phyloP scores from a whole-genome alignment of 2,329 filamentous ascomycete species.

The Botrytis fragariae region DNA sequence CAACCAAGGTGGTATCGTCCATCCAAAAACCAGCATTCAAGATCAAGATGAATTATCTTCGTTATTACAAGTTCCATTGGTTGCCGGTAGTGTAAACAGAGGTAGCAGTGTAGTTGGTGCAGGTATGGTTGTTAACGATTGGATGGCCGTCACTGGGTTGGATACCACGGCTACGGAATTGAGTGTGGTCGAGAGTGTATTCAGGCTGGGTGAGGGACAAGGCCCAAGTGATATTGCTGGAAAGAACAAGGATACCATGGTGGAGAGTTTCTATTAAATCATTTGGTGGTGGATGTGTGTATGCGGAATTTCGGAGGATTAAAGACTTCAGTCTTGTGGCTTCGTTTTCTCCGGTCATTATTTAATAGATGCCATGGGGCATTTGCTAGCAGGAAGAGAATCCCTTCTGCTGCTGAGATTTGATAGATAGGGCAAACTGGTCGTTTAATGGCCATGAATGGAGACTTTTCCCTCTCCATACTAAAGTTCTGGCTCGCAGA shows the following conservation, averaged over 20 bases:
- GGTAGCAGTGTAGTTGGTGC: conserved; percentile 94
- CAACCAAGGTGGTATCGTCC: conserved; percentile 94
- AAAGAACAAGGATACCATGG: conserved; percentile 94
- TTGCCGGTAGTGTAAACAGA: conserved; percentile 90
- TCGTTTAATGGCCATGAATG: conserved; percentile 3
- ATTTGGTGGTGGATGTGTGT: conserved; percentile 12
- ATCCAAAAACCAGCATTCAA: conserved; percentile 94
- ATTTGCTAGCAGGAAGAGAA: background rate
- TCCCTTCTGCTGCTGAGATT: background rate
- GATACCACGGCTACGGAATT: conserved; percentile 97
- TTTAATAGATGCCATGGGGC: background rate
- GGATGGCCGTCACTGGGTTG: conserved; percentile 89
- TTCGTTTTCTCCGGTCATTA: background rate
- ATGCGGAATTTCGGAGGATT: background rate
- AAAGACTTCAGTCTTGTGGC: background rate
- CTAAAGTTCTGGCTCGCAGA: background rate
- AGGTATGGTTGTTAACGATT: conserved; percentile 96
- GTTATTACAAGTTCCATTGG: conserved; percentile 90
- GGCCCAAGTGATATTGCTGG: conserved; percentile 77
- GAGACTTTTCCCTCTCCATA: background rate
- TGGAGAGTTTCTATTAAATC: conserved; percentile 92
- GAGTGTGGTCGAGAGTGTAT: conserved; percentile 94
- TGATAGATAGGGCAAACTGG: background rate
- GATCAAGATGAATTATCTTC: conserved; percentile 97
- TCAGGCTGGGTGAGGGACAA: conserved; percentile 84